Percentiles rank a stretch among this genome's conserved stretches.
Evolutionary conservation across 805 yeast genomes (phyloP).

Genomic region (Kluyveromyces wickerhamii): DNA sequence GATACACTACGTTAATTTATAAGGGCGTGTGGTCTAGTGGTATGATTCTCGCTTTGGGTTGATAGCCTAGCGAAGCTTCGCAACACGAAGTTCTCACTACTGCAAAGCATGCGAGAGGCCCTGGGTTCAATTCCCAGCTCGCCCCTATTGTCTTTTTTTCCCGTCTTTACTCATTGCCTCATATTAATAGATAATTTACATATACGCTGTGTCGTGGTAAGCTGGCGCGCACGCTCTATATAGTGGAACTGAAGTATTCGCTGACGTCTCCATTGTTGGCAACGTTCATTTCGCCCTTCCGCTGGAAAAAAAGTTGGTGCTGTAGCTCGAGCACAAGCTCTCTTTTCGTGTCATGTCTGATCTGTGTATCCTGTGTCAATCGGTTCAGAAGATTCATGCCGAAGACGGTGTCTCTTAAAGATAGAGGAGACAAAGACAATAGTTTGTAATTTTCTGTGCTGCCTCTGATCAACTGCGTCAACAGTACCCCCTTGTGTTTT

Average conservation of each 20-base stretch:
- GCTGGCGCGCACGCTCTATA: no score
- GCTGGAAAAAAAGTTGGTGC: conserved; percentile 45
- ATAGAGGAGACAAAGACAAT: conserved; percentile 18
- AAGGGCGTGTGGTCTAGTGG: conserved; percentile 46
- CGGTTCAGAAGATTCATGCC: conserved; percentile 18
- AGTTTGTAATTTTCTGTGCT: neutral
- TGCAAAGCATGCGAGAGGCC: conserved; percentile 41
- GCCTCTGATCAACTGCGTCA: conserved; percentile 13
- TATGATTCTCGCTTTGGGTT: conserved; percentile 48
- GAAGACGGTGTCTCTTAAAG: conserved; percentile 23
- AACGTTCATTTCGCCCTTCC: conserved; percentile 55
- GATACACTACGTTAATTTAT: no score
- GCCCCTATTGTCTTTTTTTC: conserved; percentile 19
- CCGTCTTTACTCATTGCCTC: conserved; percentile 3
- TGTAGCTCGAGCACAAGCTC: conserved; percentile 38
- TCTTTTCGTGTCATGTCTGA: neutral
- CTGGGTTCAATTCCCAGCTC: conserved; percentile 50
- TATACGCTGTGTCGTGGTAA: no score
- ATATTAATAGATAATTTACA: no score
- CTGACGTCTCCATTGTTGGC: conserved; percentile 16
- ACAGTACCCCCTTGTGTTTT: conserved; percentile 17
- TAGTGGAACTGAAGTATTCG: conserved; percentile 8
- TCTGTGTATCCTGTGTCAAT: conserved; percentile 4
- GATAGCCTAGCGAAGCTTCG: conserved; percentile 8
- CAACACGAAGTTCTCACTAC: conserved; percentile 9